Evolutionary conservation across 2,329 filamentous ascomycete species (phyloP), one percentile per base, ranked within the genome.

Genomic region (Phyllosticta capitalensis): DNA sequence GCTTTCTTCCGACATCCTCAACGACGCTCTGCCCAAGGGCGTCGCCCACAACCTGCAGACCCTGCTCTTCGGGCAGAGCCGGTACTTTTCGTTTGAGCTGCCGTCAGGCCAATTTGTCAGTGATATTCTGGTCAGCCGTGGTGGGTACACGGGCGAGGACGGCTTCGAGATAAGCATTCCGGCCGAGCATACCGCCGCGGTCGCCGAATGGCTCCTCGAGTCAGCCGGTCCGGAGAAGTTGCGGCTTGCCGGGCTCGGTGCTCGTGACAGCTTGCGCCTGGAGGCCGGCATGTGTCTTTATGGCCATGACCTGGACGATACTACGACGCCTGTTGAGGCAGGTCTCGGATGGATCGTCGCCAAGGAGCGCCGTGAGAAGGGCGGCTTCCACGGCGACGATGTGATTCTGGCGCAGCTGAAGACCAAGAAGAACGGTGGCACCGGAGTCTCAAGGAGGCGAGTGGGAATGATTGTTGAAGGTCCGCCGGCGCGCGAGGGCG

Each of bases 251-350:
- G 94, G 94, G 2, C 82, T 99, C 0, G 94, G 92, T 9, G 90
- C 94, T 2, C 84, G 94, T 64, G 94, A 99, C 74, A 95, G 88
- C 63, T 83, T 99, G 61, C 86, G 94, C 53, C 84, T 99, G 28
- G 94, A 99, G 77, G 94, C 94, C 0, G 94, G 94, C 62, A 95
- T 99, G 92, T 99, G 94, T 74, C 82, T 99, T n/a, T 99, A 99
- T 76, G 94, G 94, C n/a, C 90, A 97, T 76, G 94, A 99, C 73
- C 83, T 99, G 45, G 86, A 95, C 71, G 92, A 96, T 61, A 78
- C 78, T 0, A 87, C 83, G 10, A 89, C 87, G 1, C 86, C 87
- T 1, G 84, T 87, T 4, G 82, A 85, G 69, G 86, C 82, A 1
- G 80, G 78, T 1, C 75, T 90, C 0, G 79, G 79, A 62, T 99